A percentile compares a stretch with the other conserved stretches of the same genome.
Evolutionary conservation across 192 early-diverging fungal genomes (phyloP).

Genomic region (Coemansia sp.): DNA sequence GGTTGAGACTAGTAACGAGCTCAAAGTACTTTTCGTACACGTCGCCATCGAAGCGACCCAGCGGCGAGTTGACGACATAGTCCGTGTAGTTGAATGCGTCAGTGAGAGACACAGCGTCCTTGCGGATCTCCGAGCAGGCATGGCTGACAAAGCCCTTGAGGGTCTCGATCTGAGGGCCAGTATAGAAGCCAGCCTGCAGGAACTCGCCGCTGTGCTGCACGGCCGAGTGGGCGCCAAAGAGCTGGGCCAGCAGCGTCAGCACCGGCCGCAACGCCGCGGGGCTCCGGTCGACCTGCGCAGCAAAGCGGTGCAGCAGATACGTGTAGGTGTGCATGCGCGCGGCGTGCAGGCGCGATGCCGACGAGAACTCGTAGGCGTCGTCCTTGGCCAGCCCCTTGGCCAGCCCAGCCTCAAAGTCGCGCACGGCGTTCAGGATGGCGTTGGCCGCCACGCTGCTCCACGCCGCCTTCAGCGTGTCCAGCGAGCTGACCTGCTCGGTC

Average conservation of each 20-base stretch:
- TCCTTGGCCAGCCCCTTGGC: conserved; percentile 72
- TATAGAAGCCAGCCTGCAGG: conserved; percentile 84
- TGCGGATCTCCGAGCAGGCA: conserved; percentile 71
- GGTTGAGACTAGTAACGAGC: conserved; percentile 77
- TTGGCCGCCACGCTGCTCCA: conserved; percentile 83
- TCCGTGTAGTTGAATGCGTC: conserved; percentile 90
- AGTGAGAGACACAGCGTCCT: conserved; percentile 80
- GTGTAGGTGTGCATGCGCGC: conserved; percentile 86
- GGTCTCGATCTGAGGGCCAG: conserved; percentile 68
- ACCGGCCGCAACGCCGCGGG: conserved; percentile 64
- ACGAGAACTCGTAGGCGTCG: conserved; percentile 84
- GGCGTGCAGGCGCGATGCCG: conserved; percentile 80
- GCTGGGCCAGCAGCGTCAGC: conserved; percentile 70
- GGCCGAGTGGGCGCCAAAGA: conserved; percentile 85
- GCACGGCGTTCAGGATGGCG: conserved; percentile 79
- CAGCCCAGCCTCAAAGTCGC: conserved; percentile 72
- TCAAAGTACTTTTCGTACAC: conserved; percentile 88
- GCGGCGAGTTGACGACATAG: conserved; percentile 86
- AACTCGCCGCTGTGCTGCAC: conserved; percentile 83
- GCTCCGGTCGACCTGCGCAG: conserved; percentile 69
- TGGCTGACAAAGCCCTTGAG: conserved; percentile 67
- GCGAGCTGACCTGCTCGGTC: conserved; percentile 40
- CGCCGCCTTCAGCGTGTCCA: conserved; percentile 72
- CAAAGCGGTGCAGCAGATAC: conserved; percentile 85
- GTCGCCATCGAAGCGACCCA: conserved; percentile 85